A percentile compares a stretch with the other conserved stretches of the same genome.
Evolutionary conservation across 2,329 filamentous ascomycete species (phyloP).

Genomic region (Trichoderma guizhouense): DNA sequence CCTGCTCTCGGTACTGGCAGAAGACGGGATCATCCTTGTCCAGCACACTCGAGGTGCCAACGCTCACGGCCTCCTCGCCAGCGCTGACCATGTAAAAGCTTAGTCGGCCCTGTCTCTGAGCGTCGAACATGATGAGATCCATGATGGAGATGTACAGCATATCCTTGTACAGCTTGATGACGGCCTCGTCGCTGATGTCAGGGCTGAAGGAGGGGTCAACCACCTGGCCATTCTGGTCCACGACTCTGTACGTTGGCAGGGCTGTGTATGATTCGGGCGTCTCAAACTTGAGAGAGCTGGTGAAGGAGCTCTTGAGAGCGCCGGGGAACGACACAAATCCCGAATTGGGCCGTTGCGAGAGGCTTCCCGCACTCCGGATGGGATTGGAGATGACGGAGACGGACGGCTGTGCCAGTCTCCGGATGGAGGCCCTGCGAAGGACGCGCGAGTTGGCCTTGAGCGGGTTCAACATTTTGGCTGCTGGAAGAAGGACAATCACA

Average conservation of each 20-base stretch:
- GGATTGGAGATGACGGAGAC: slow-evolving; percentile 7
- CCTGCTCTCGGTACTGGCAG: slow-evolving; percentile 90
- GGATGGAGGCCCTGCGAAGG: background rate
- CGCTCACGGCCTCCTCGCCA: slow-evolving; percentile 89
- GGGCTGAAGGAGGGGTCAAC: slow-evolving; percentile 69
- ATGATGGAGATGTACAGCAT: slow-evolving; percentile 75
- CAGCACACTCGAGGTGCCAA: slow-evolving; percentile 82
- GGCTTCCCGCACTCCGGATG: slow-evolving; percentile 43
- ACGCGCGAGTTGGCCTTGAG: slow-evolving; percentile 12
- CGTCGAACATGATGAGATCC: slow-evolving; percentile 98
- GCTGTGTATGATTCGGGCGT: slow-evolving; percentile 68
- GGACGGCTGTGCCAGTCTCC: slow-evolving; percentile 12
- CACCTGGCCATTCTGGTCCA: slow-evolving; percentile 82
- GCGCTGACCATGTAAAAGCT: slow-evolving; percentile 98
- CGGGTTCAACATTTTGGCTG: background rate
- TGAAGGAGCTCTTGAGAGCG: slow-evolving; percentile 93
- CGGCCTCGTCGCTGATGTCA: slow-evolving; percentile 63
- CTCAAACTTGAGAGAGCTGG: slow-evolving; percentile 72
- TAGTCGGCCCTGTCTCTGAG: slow-evolving; percentile 87
- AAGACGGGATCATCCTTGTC: slow-evolving; percentile 86
- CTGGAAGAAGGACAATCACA: background rate
- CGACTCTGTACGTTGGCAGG: slow-evolving; percentile 86
- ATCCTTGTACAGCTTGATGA: slow-evolving; percentile 59
- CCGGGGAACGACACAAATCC: slow-evolving; percentile 75
- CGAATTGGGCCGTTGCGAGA: slow-evolving; percentile 56